Base-by-base conservation (phyloP, 1,284 basidiomycete species). In the Limonomyces culmigenus region DNA sequence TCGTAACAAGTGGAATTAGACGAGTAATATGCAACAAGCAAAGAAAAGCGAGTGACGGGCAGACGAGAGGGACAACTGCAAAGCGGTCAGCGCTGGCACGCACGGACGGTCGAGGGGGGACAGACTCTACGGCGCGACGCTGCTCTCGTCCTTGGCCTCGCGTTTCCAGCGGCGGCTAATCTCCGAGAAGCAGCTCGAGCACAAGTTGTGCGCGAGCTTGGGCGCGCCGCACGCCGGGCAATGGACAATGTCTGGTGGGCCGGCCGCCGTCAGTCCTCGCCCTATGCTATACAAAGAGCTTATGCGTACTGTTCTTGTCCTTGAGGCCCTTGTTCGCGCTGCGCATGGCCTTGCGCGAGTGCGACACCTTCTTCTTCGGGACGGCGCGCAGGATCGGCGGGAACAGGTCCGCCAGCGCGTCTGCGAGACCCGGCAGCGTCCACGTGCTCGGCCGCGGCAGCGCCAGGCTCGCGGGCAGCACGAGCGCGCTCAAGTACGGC, bases 321-420 rank as follows among this genome's bases (percentile, higher is more conserved):
- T 92, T 91, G 47, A 96, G 59, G 0, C 91, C 91, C 59, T 97
- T 97, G 57, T 93, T 89, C 3, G 91, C 84, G 39, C 74, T 74
- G 19, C 92, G 70, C 91, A 96, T 96, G n/a, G 78, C 71, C 56
- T 97, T 97, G 34, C 86, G 67, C 19, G 87, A 91, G 55, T 96
- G 92, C 0, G 89, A 89, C 6, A 77, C 71, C 62, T 95, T 95
- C 58, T 81, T 85, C 62, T 97, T 97, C 13, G 93, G 93, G 2
- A 93, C 92, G 13, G 92, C 92, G 33, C 86, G 70, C 18, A 97
- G 58, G 49, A 95, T 74, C 1, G 89, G 73, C 17, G 92, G 88
- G 47, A 97, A 71, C 20, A 93, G 67, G 41, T 89, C 83, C 34
- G 79, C 64, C 19, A 91, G 60, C 6, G 76, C 71, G 34, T 67